phyloP scores from a whole-genome alignment of 1,284 basidiomycete species.

The Ustilago hordei region DNA sequence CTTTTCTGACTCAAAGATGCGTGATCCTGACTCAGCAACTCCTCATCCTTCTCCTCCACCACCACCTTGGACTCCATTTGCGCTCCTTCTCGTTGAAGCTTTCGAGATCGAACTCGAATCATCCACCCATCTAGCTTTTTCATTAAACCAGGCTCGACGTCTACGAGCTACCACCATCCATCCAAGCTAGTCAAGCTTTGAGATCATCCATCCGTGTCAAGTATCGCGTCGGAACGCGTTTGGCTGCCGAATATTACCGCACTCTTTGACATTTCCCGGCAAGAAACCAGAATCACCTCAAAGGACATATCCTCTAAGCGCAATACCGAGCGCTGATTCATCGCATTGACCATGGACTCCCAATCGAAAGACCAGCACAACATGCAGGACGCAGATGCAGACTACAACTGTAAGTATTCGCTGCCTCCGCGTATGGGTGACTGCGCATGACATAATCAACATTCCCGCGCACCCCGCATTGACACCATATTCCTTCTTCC shows the following conservation, averaged over 20 bases:
- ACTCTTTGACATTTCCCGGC: conserved; percentile 6
- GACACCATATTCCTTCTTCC: not conserved
- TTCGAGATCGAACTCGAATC: not conserved
- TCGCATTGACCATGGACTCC: conserved; percentile 17
- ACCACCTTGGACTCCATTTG: conserved; percentile 12
- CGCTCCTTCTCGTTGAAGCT: not conserved
- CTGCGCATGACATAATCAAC: conserved; percentile 36
- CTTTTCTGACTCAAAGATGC: conserved; percentile 13
- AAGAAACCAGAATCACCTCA: not conserved
- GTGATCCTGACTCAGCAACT: conserved; percentile 49
- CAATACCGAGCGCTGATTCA: not conserved
- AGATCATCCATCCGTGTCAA: not conserved
- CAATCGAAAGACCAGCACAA: conserved; percentile 13
- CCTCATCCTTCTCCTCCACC: conserved; percentile 19
- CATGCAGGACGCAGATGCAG: conserved; percentile 22
- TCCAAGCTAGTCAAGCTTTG: not conserved
- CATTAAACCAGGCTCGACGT: not conserved
- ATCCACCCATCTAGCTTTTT: not conserved
- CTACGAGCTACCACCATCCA: not conserved
- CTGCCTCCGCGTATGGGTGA: not conserved
- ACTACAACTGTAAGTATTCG: conserved; percentile 33
- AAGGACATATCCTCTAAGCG: not conserved
- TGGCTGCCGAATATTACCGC: not conserved
- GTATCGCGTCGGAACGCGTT: conserved; percentile 7
- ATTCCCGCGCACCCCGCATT: not conserved